These are phyloP conservation scores for Verticillium isaacii DNA, from an alignment of 2,329 filamentous ascomycete species.

Conservation along the genomic window DNA sequence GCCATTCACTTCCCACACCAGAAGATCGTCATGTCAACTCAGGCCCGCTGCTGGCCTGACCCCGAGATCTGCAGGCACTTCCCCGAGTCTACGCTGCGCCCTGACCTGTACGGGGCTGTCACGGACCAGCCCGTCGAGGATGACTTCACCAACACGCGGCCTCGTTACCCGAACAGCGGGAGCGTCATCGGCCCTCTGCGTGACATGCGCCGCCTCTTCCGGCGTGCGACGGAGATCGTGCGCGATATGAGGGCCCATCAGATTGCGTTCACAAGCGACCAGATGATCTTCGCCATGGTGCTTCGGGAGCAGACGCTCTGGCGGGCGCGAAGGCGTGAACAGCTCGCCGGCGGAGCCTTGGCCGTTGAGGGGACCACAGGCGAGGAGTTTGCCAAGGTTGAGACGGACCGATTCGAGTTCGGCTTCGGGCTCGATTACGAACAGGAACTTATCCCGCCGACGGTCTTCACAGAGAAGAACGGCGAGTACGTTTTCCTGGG, in stretches of 20 bases:
- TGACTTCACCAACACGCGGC: conserved; percentile 13
- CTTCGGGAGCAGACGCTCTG: conserved; percentile 21
- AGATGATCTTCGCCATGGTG: conserved; percentile 24
- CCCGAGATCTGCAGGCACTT: conserved; percentile 16
- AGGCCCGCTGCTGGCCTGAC: conserved; percentile 19
- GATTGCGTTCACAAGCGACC: conserved; percentile 19
- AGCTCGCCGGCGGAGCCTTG: neutral
- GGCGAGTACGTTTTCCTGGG: conserved; percentile 18
- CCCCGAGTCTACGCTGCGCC: conserved; percentile 15
- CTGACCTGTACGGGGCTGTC: conserved; percentile 17
- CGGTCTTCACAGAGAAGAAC: conserved; percentile 20
- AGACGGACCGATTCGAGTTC: conserved; percentile 15
- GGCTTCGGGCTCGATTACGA: conserved; percentile 21
- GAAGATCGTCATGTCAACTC: conserved; percentile 16
- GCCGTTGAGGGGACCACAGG: neutral
- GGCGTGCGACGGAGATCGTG: conserved; percentile 16
- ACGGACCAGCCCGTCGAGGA: conserved; percentile 11
- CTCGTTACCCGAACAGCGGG: conserved; percentile 24
- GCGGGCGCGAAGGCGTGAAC: conserved; percentile 1
- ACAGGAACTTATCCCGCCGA: conserved; percentile 23
- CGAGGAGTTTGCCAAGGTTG: too few relatives aligned
- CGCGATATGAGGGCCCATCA: conserved; percentile 10
- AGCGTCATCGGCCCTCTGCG: conserved; percentile 22
- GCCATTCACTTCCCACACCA: conserved; percentile 17
- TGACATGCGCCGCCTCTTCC: conserved; percentile 19